Conservation (phyloP, 1,284 basidiomycete species). For the Tylopilus orsonianus region DNA sequence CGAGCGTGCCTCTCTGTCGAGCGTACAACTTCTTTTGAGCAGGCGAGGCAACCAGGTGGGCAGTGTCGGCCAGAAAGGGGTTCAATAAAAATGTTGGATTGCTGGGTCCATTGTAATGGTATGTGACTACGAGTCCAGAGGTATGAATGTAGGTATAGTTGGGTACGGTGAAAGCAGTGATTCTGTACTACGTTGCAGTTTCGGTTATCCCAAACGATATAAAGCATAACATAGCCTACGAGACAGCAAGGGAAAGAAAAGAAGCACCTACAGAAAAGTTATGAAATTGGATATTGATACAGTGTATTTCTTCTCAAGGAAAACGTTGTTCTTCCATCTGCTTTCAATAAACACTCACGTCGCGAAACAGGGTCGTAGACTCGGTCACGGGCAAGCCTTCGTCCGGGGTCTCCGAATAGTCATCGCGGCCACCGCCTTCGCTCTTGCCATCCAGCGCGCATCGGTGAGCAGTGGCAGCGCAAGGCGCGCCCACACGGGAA, state of each 20-base stretch:
- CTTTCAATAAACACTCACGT: conserved; percentile 25
- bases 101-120: conserved; percentile 6
- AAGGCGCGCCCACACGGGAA: conserved; percentile 11
- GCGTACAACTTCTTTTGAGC: conserved; percentile 73
- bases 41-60: background rate
- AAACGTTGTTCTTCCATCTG: too few relatives aligned
- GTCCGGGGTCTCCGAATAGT: conserved; percentile 17
- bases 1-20: conserved; percentile 64
- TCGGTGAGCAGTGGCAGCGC: conserved; percentile 9
- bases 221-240: conserved; percentile 25
- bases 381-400: conserved; percentile 17
- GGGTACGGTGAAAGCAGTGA: conserved; percentile 2
- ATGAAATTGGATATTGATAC: conserved; percentile 9
- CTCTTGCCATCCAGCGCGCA: conserved; percentile 7
- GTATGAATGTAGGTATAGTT: conserved; percentile 8
- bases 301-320: conserved; percentile 1
- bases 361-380: conserved; percentile 22
- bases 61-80: too few relatives aligned
- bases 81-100: background rate
- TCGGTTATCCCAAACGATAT: conserved; percentile 11
- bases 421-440: conserved; percentile 5
- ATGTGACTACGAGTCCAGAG: conserved; percentile 3
- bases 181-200: conserved; percentile 19
- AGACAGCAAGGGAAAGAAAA: background rate
- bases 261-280: too few relatives aligned